Conservation (phyloP, 495 filamentous ascomycete species). For the Achaetomiella virescens region DNA sequence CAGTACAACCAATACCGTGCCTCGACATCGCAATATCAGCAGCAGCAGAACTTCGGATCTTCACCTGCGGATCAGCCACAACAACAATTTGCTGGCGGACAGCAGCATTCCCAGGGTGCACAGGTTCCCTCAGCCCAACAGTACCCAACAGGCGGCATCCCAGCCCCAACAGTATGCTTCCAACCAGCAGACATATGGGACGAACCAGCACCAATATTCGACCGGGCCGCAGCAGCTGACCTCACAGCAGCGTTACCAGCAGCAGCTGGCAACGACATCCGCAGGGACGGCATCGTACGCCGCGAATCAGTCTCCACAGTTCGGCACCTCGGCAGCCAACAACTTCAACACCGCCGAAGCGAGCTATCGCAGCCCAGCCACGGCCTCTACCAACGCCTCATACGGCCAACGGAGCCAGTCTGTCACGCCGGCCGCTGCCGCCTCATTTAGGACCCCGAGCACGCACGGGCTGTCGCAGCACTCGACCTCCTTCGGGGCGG, state of each 20-base stretch:
- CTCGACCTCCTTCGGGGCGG: slow-evolving; percentile 31
- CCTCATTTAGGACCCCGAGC: slow-evolving; percentile 28
- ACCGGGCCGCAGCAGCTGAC: slow-evolving; percentile 21
- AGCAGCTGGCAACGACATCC: slow-evolving; percentile 34
- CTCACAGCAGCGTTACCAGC: slow-evolving; percentile 38
- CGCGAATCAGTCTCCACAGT: slow-evolving; percentile 40
- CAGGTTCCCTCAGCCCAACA: slow-evolving; percentile 20
- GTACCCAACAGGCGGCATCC: slow-evolving; percentile 15
- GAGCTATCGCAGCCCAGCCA: slow-evolving; percentile 34
- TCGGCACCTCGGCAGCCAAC: slow-evolving; percentile 33
- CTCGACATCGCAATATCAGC: slow-evolving; percentile 15
- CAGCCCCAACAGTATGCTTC: slow-evolving; percentile 20
- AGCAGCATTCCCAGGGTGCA: slow-evolving; percentile 17
- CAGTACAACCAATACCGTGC: slow-evolving; percentile 21
- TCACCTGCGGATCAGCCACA: slow-evolving; percentile 15
- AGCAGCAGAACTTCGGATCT: slow-evolving; percentile 11
- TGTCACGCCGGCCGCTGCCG: slow-evolving; percentile 30
- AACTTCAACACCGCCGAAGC: slow-evolving; percentile 31
- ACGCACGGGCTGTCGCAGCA: slow-evolving; percentile 34
- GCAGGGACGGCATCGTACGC: slow-evolving; percentile 32
- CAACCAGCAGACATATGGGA: slow-evolving; percentile 20
- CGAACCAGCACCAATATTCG: slow-evolving; percentile 27
- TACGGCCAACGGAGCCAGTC: slow-evolving; percentile 38
- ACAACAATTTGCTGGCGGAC: slow-evolving; percentile 20
- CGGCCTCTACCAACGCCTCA: slow-evolving; percentile 20